Evolutionary conservation across 2,329 filamentous ascomycete species (phyloP), one percentile per base, ranked within the genome.

Genomic region (Phoma sp.): DNA sequence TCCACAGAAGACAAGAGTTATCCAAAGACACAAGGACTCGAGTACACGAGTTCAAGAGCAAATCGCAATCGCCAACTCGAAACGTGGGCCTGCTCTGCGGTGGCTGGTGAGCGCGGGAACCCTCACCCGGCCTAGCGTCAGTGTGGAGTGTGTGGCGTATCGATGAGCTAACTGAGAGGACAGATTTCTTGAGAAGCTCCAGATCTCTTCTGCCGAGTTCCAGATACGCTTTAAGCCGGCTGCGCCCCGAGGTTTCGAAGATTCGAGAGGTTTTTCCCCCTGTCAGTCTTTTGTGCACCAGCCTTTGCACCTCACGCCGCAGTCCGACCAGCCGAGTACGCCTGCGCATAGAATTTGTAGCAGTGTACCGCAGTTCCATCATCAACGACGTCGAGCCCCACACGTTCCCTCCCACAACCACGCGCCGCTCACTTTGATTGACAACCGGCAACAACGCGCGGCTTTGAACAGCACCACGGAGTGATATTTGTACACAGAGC

Each of bases 121-220:
- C 25, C 40, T 55, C 39, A 38, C 51, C 39, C 45, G 53, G 47
- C 38, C 47, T 47, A 41, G 46, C 37, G 52, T 24, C 52, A 31
- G 43, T 43, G 54, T 57, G 54, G 54, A 48, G 45, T 43, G 52
- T 55, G 52, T 55, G 52, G 52, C 52, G 52, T 46, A 43, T 41
- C 46, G 35, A 55, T 51, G 47, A 55, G 47, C 52, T 55, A 55
- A 49, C 47, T 56, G 58, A 62, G 57, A 66, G 63, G 63, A 66
- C 63, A 66, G 58, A 66, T 66, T 64, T 65, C 63, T 62, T 51
- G 59, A 49, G 59, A 47, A 53, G 51, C 39, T 52, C 45, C 43
- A 51, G 31, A 55, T 13, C 47, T 40, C 29, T 52, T 55, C 46
- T 46, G 55, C 51, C 55, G 58, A 47, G 47, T 49, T 55, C 51